Percentiles rank a stretch among this genome's conserved stretches.
phyloP scores from a whole-genome alignment of 345 rosid species.

The Conringia planisiliqua region DNA sequence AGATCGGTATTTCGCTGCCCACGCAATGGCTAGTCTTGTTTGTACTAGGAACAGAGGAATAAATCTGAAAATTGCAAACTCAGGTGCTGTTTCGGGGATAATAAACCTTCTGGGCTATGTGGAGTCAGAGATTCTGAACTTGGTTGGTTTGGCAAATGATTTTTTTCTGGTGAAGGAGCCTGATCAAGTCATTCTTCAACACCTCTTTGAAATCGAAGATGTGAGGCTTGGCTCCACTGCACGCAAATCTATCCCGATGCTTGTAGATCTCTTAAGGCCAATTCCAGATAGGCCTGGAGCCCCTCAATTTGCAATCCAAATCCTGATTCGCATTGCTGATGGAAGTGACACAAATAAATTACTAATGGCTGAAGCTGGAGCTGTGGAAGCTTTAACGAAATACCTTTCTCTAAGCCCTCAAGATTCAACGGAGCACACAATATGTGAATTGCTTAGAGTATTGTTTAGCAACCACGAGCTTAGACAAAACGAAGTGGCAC shows the following conservation, averaged over 20 bases:
- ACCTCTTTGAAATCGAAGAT: constrained; percentile 75
- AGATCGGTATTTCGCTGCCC: constrained; percentile 80
- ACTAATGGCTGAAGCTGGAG: constrained; percentile 87
- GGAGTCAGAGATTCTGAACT: constrained; percentile 41
- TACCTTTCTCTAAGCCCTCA: constrained; percentile 58
- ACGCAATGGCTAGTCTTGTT: constrained; percentile 83
- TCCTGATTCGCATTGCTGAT: constrained; percentile 61
- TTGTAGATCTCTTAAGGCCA: constrained; percentile 89
- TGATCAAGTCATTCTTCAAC: constrained; percentile 60
- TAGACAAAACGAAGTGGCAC: constrained; percentile 58
- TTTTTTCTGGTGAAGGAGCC: constrained; percentile 60
- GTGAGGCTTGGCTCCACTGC: constrained; percentile 69
- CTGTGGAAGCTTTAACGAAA: constrained; percentile 76
- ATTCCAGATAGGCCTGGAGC: constrained; percentile 87
- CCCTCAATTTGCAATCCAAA: constrained; percentile 70
- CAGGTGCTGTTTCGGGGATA: constrained; percentile 78
- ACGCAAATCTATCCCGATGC: constrained; percentile 71
- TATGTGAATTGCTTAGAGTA: constrained; percentile 67
- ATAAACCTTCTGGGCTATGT: constrained; percentile 64
- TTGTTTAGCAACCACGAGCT: constrained; percentile 70
- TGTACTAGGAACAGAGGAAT: constrained; percentile 62
- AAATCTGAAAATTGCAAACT: constrained; percentile 66
- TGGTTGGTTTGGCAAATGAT: constrained; percentile 54
- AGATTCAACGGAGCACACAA: constrained; percentile 72
- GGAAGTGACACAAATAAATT: constrained; percentile 75